A percentile compares a stretch with the other conserved stretches of the same genome.
These are phyloP conservation scores for Penicillium cosmopolitanum DNA, from an alignment of 495 filamentous ascomycete species.

Conservation along the genomic window DNA sequence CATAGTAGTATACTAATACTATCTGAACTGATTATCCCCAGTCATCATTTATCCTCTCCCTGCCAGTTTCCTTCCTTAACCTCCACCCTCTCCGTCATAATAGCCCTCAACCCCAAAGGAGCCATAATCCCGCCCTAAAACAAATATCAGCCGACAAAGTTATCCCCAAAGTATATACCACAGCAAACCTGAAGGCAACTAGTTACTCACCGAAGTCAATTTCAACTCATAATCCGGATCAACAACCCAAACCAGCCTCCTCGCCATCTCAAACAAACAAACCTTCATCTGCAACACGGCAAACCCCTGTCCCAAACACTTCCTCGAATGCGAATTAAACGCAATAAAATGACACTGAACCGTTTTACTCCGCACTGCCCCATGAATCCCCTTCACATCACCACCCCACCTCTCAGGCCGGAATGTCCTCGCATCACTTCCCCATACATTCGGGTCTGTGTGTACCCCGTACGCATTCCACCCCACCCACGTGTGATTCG, in stretches of 20 bases:
- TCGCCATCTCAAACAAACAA: constrained; percentile 34
- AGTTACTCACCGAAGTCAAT: constrained; percentile 44
- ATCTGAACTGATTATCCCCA: no score
- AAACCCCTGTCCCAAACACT: constrained; percentile 42
- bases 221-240: constrained; percentile 36
- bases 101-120: constrained; percentile 14
- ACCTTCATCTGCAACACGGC: constrained; percentile 40
- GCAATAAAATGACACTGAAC: constrained; percentile 40
- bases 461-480: constrained; percentile 44
- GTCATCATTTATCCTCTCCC: not conserved
- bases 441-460: constrained; percentile 35
- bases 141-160: constrained; percentile 5
- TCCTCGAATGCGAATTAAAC: constrained; percentile 39
- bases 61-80: not conserved
- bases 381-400: constrained; percentile 35
- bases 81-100: constrained; percentile 4
- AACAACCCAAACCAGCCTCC: constrained; percentile 31
- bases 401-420: constrained; percentile 42
- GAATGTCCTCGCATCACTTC: constrained; percentile 31
- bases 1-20: no score
- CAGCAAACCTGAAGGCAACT: not conserved
- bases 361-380: constrained; percentile 28
- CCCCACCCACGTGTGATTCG: constrained; percentile 36
- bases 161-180: not conserved
- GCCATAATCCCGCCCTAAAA: constrained; percentile 23